Percentiles rank a stretch among this genome's conserved stretches.
phyloP scores from a whole-genome alignment of 2,329 filamentous ascomycete genomes.

The Exophiala calicioides region DNA sequence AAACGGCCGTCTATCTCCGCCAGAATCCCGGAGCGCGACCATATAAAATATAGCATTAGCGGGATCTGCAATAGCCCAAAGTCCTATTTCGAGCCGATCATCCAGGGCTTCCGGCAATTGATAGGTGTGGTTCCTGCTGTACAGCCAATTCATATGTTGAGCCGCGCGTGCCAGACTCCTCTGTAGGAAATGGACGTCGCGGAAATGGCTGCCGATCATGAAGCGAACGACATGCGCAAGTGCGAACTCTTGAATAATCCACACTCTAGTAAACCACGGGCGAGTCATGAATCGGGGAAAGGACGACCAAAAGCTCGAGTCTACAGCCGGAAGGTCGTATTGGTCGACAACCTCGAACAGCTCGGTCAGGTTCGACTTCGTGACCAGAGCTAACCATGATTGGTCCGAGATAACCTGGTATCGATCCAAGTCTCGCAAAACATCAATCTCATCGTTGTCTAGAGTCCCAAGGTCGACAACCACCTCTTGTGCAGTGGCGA shows the following conservation, averaged over 20 bases:
- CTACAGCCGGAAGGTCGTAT: neutral
- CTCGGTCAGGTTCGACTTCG: neutral
- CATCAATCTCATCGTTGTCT: neutral
- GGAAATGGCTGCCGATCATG: constrained; percentile 11
- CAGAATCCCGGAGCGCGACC: neutral
- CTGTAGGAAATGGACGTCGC: neutral
- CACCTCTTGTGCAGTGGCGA: constrained; percentile 13
- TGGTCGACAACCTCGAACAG: neutral
- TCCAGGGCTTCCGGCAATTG: neutral
- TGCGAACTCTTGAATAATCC: constrained; percentile 29
- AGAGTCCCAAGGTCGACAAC: constrained; percentile 8
- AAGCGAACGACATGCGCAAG: constrained; percentile 12
- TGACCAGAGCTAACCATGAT: neutral
- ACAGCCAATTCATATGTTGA: constrained; percentile 2
- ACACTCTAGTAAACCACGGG: constrained; percentile 28
- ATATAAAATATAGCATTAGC: constrained; percentile 1
- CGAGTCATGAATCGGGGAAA: constrained; percentile 12
- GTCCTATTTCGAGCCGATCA: neutral
- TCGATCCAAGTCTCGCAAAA: constrained; percentile 4
- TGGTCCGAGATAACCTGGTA: constrained; percentile 5
- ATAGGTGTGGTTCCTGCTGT: neutral
- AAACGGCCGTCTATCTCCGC: neutral
- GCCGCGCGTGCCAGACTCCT: constrained; percentile 4
- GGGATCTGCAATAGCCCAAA: neutral
- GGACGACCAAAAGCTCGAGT: constrained; percentile 8